Base-by-base conservation (phyloP, 179 eudicot genomes). In the Vitellaria paradoxa region DNA sequence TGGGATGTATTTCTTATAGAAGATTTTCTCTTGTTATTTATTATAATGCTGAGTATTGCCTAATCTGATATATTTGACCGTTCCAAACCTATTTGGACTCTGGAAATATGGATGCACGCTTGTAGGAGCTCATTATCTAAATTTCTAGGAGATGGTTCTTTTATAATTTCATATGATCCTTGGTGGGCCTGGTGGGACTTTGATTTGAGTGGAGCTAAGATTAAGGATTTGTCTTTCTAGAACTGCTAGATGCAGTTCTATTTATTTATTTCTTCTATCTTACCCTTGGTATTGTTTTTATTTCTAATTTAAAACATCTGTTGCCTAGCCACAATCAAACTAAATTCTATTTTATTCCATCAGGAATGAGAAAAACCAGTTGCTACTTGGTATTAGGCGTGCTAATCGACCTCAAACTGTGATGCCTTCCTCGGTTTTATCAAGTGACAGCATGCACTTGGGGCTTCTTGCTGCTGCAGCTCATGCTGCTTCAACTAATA, bases 391-490 rank as follows among this genome's bases (percentile, higher is more conserved):
- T 59, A 90, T 90, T 72, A 85, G 91, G 37, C 92, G 87, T 81
- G 94, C 94, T 30, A 90, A 76, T 80, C 90, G 94, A 52, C 92
- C 94, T 13, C 94, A 90, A 80, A 87, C 90, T 24, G 83, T 83
- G 65, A 88, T 90, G 94, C 92, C 94, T 74, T 90, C 92, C 47
- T 90, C 94, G 30, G 90, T 90, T 79, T 82, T 90, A 69, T 90
- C 91, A 67, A 90, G 94, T 79, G 94, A 90, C 76, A 90, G 94
- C 86, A 90, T 90, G 94, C 94, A 90, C 84, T 79, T 90, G 23
- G 94, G 94, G 68, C 92, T 90, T 68, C 89, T 90, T 72, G 94
- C 94, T 81, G 94, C 94, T 7, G 94, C 94, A 65, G 94, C 94
- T 72, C 94, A 90, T 86, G 94, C 94, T 21, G 90, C 92, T 13